These are phyloP conservation scores for Cajanus cajan DNA, from an alignment of 306 rosid species.

Conservation along the genomic window DNA sequence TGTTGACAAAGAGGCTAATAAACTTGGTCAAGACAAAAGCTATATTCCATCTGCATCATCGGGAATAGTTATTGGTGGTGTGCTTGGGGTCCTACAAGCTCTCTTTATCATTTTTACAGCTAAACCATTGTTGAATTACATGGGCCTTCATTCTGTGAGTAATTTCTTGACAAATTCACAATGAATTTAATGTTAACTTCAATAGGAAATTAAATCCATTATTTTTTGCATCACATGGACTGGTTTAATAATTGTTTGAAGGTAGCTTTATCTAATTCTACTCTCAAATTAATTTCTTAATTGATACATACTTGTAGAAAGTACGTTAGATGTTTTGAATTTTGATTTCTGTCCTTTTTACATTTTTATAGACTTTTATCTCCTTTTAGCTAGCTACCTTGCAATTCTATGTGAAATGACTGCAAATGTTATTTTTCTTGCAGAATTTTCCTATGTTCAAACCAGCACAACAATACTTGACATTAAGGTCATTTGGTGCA, in stretches of 20 bases:
- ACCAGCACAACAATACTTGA: constrained; percentile 75
- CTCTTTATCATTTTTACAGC: constrained; percentile 65
- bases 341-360: background rate
- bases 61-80: constrained; percentile 68
- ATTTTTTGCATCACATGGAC: background rate
- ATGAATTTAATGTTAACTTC: constrained; percentile 1
- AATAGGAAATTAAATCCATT: background rate
- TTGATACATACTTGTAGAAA: background rate
- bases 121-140: constrained; percentile 66
- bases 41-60: constrained; percentile 87
- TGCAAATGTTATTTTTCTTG: background rate
- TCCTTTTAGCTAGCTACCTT: background rate
- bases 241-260: background rate
- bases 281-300: background rate
- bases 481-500: constrained; percentile 80
- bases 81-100: constrained; percentile 72
- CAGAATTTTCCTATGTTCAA: constrained; percentile 77
- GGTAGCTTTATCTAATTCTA: background rate
- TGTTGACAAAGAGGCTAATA: constrained; percentile 24
- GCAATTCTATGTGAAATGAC: background rate
- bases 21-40: constrained; percentile 37
- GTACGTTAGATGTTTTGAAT: background rate
- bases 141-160: constrained; percentile 76
- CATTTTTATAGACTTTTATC: background rate
- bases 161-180: background rate